These are phyloP conservation scores for Rhamnella rubrinervis DNA, from an alignment of 331 rosid species.

Conservation along the genomic window DNA sequence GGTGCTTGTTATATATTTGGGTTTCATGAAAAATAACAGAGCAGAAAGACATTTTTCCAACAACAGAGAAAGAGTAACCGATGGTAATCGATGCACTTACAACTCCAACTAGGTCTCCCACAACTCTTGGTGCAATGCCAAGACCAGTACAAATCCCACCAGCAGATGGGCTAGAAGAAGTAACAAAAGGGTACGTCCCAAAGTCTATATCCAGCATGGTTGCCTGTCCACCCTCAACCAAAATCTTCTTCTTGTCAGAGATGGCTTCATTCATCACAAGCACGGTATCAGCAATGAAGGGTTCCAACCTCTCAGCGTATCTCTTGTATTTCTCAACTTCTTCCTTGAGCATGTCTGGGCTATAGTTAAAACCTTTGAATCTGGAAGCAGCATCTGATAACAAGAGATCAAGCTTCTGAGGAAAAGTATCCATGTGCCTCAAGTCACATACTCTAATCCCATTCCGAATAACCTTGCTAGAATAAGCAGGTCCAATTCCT, in stretches of 20 bases:
- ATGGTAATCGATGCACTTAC: slow-evolving; percentile 41
- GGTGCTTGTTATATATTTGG: not conserved
- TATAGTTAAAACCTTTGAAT: slow-evolving; percentile 72
- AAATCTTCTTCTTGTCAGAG: slow-evolving; percentile 65
- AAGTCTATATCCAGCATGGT: slow-evolving; percentile 95
- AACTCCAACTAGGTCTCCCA: slow-evolving; percentile 94
- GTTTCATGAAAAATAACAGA: not conserved
- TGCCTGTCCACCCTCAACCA: slow-evolving; percentile 99
- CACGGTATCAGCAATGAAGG: slow-evolving; percentile 82
- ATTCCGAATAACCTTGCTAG: slow-evolving; percentile 83
- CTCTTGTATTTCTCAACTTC: slow-evolving; percentile 91
- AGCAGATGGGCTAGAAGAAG: slow-evolving; percentile 97
- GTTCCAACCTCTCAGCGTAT: slow-evolving; percentile 90
- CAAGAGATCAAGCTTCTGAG: slow-evolving; percentile 75
- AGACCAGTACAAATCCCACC: slow-evolving; percentile 98
- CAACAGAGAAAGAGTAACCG: not conserved
- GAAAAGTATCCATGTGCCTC: slow-evolving; percentile 86
- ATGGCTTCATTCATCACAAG: slow-evolving; percentile 79
- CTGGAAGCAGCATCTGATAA: slow-evolving; percentile 74
- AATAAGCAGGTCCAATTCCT: slow-evolving; percentile 96
- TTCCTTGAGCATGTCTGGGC: slow-evolving; percentile 63
- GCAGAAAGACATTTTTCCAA: slow-evolving; percentile 1
- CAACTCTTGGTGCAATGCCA: slow-evolving; percentile 85
- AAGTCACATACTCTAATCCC: slow-evolving; percentile 92
- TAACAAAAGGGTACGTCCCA: slow-evolving; percentile 95